Conservation (phyloP, 2,329 filamentous ascomycete genomes). For the Xylariaceae sp. region DNA sequence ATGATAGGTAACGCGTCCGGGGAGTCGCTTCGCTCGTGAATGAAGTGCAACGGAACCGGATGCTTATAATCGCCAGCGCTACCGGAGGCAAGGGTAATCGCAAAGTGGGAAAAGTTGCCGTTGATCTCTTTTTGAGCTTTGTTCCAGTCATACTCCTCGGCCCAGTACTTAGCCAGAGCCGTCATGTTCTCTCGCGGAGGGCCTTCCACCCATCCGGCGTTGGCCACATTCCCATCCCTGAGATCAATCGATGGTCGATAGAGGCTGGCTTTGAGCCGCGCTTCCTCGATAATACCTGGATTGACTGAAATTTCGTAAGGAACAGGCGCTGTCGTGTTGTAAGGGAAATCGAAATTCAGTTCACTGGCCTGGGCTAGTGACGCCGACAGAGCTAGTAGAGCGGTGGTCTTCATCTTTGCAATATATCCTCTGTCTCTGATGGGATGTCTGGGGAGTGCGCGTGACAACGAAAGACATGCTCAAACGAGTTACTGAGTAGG, state of each 20-base stretch:
- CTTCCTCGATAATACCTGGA: neutral
- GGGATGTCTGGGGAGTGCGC: too few species aligned
- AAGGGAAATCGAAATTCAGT: neutral
- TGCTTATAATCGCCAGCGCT: conserved; percentile 2
- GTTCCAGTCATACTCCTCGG: conserved; percentile 22
- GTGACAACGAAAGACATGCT: too few species aligned
- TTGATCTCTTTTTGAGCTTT: conserved; percentile 19
- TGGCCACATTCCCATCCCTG: neutral
- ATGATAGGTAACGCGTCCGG: conserved; percentile 10
- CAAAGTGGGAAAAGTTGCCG: conserved; percentile 23
- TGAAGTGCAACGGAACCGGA: conserved; percentile 16
- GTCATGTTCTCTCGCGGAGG: conserved; percentile 3
- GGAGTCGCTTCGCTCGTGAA: conserved; percentile 10
- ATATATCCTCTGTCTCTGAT: too few species aligned
- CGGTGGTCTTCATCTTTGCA: too few species aligned
- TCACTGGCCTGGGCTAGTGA: neutral
- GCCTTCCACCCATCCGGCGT: conserved; percentile 2
- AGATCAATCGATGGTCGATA: conserved; percentile 6
- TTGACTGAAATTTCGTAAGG: neutral
- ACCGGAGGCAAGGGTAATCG: conserved; percentile 11
- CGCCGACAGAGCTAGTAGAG: neutral
- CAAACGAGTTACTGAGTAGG: too few species aligned
- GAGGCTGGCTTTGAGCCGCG: neutral
- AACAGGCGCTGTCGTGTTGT: neutral
- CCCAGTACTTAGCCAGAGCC: conserved; percentile 18